These are phyloP conservation scores for Nemophila menziesii DNA, from an alignment of 257 asterid genomes.

Conservation along the genomic window DNA sequence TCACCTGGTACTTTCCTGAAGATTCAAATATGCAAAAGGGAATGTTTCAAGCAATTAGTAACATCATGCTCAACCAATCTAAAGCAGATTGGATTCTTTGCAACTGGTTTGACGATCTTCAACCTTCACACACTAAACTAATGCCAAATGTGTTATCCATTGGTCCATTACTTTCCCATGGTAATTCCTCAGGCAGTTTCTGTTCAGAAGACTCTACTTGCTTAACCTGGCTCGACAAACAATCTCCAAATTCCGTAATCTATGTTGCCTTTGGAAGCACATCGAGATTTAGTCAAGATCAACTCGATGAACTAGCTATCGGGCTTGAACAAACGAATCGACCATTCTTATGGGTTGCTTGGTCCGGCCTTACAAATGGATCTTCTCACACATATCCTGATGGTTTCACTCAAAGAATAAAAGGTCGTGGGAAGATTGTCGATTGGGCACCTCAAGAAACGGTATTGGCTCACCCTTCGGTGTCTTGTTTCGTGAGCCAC, in stretches of 20 bases:
- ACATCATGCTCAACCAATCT: slow-evolving; percentile 1
- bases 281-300: slow-evolving; percentile 25
- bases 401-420: slow-evolving; percentile 19
- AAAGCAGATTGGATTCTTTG: slow-evolving; percentile 34
- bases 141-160: slow-evolving; percentile 29
- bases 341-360: slow-evolving; percentile 50
- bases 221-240: slow-evolving; percentile 47
- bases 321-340: slow-evolving; percentile 38
- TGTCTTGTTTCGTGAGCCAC: slow-evolving; percentile 45
- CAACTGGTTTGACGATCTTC: slow-evolving; percentile 39
- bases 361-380: slow-evolving; percentile 25
- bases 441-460: slow-evolving; percentile 60
- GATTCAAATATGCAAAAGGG: slow-evolving; percentile 18
- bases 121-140: slow-evolving; percentile 12
- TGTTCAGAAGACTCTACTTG: slow-evolving; percentile 38
- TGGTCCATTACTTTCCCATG: slow-evolving; percentile 37
- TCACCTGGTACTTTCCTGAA: slow-evolving; percentile 38
- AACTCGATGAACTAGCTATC: slow-evolving; percentile 31
- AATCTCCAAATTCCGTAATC: slow-evolving; percentile 31
- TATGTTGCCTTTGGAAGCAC: slow-evolving; percentile 62
- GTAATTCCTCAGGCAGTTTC: slow-evolving; percentile 26
- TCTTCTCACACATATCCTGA: not conserved
- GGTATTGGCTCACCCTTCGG: slow-evolving; percentile 36
- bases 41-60: slow-evolving; percentile 13
- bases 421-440: too few relatives aligned